phyloP scores from a whole-genome alignment of 139 green algal species.

The Bryopsis sp. region DNA sequence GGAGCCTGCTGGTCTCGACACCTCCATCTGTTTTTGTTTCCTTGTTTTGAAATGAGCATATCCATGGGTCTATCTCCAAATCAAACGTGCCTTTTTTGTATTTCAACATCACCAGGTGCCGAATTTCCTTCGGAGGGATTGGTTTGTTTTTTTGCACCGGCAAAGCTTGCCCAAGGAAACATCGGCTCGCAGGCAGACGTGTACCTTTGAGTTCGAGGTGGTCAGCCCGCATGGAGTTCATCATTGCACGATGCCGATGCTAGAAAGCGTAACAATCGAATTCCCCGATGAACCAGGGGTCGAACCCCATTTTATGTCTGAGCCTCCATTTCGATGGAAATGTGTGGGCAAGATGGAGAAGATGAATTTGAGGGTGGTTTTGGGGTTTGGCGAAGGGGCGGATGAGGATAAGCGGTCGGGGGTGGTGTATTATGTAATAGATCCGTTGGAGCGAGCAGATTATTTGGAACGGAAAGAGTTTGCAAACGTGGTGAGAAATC shows the following conservation, averaged over 20 bases:
- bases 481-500: too few species aligned
- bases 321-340: neutral
- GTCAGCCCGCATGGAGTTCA: neutral
- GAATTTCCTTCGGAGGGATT: neutral
- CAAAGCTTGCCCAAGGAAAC: neutral
- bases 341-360: neutral
- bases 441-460: too few species aligned
- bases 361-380: neutral
- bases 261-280: neutral
- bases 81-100: neutral
- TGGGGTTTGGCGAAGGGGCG: neutral
- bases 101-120: conserved; percentile 6
- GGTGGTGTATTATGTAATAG: too few species aligned
- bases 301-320: neutral
- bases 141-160: neutral
- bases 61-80: neutral
- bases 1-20: neutral
- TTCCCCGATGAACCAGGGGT: neutral
- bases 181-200: neutral
- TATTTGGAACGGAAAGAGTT: too few species aligned
- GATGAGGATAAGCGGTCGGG: neutral
- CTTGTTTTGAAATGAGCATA: neutral
- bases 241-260: neutral
- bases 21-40: neutral
- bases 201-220: neutral